Evolutionary conservation across 1,284 basidiomycete genomes (phyloP).

Genomic region (Moniliella sp.): DNA sequence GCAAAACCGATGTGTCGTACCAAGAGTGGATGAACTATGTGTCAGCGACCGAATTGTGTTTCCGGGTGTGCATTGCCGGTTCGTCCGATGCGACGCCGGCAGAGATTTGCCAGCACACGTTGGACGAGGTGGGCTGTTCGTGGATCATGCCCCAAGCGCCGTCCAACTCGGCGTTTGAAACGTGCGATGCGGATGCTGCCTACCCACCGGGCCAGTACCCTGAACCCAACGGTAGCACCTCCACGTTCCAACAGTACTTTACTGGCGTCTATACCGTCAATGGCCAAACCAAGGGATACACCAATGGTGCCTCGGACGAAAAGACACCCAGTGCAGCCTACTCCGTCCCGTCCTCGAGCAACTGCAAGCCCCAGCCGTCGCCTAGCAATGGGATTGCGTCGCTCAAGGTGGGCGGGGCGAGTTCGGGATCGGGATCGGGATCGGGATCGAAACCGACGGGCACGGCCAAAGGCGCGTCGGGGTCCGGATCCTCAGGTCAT

Average conservation of each 20-base stretch:
- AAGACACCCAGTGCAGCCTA: slow-evolving; percentile 21
- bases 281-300: slow-evolving; percentile 15
- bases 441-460: too few species aligned
- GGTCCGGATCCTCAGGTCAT: too few species aligned
- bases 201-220: slow-evolving; percentile 31
- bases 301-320: slow-evolving; percentile 21
- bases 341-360: slow-evolving; percentile 22
- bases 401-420: too few species aligned
- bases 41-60: slow-evolving; percentile 23
- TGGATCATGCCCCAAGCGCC: slow-evolving; percentile 37
- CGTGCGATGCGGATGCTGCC: slow-evolving; percentile 30
- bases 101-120: slow-evolving; percentile 25
- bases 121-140: slow-evolving; percentile 31
- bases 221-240: slow-evolving; percentile 14
- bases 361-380: slow-evolving; percentile 12
- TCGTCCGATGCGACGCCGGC: slow-evolving; percentile 13
- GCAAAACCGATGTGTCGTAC: slow-evolving; percentile 38
- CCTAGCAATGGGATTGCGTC: slow-evolving; percentile 20
- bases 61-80: slow-evolving; percentile 31
- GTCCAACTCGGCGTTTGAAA: too few species aligned
- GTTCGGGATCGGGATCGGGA: too few species aligned
- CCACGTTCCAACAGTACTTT: slow-evolving; percentile 26
- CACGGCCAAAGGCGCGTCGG: too few species aligned
- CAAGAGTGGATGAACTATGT: slow-evolving; percentile 39
- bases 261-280: slow-evolving; percentile 8